Conservation (phyloP, 345 rosid genomes). For the Bruguiera sexangula region DNA sequence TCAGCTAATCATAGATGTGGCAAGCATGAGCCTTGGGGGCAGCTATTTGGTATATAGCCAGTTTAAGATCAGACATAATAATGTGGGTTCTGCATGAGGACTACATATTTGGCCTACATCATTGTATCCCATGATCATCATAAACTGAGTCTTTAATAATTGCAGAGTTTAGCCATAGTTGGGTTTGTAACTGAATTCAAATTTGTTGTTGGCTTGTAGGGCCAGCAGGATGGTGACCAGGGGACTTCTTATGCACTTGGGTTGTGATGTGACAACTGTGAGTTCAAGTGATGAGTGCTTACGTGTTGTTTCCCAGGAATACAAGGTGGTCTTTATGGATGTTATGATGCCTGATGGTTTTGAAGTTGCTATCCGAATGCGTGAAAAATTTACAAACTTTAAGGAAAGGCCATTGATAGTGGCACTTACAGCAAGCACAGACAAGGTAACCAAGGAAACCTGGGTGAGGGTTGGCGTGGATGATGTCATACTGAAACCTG, state of each 20-base stretch:
- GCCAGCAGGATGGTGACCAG: conserved; percentile 81
- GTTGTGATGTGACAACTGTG: conserved; percentile 78
- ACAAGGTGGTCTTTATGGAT: conserved; percentile 83
- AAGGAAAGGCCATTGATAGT: conserved; percentile 79
- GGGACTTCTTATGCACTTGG: conserved; percentile 80
- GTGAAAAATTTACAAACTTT: conserved; percentile 57
- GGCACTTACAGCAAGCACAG: conserved; percentile 72
- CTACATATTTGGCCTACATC: too few relatives aligned
- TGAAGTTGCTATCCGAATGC: conserved; percentile 56
- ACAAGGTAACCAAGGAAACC: conserved; percentile 68
- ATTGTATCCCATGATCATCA: too few relatives aligned
- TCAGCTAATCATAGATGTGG: too few relatives aligned
- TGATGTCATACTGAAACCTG: conserved; percentile 66
- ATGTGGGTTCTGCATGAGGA: too few relatives aligned
- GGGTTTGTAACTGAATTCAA: background rate
- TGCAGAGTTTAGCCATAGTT: background rate
- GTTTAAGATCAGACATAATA: too few relatives aligned
- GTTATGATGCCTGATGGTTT: conserved; percentile 57
- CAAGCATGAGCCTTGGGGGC: too few relatives aligned
- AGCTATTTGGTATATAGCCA: too few relatives aligned
- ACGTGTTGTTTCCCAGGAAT: conserved; percentile 54
- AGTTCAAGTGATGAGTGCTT: conserved; percentile 75
- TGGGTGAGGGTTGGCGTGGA: conserved; percentile 86
- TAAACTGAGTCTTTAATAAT: too few relatives aligned
- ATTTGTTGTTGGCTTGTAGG: conserved; percentile 34